Evolutionary conservation across 2,329 filamentous ascomycete species (phyloP).

Genomic region (Trichoderma sp.): DNA sequence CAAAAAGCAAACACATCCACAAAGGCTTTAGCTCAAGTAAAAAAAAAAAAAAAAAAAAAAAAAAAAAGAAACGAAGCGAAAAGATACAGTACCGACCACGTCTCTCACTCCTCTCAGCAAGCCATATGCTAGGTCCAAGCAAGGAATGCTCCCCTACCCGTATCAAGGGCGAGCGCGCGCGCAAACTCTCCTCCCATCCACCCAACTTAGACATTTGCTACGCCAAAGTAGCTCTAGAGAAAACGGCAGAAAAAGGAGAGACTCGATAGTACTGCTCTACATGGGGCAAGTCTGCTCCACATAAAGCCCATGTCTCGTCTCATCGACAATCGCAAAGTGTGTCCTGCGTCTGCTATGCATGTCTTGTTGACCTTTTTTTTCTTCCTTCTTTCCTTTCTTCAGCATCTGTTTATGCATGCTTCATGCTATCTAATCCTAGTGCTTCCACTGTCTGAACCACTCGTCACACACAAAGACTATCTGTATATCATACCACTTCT

Average conservation of each 20-base stretch:
- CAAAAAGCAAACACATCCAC: constrained; percentile 6
- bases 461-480: background rate
- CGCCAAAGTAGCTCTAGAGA: background rate
- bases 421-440: background rate
- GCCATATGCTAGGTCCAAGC: background rate
- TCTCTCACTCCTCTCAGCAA: background rate
- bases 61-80: background rate
- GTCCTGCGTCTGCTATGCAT: constrained; percentile 9
- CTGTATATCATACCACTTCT: constrained; percentile 15
- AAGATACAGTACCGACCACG: background rate
- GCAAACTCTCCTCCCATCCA: background rate
- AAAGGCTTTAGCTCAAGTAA: background rate
- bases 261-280: background rate
- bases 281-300: background rate
- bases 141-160: constrained; percentile 25
- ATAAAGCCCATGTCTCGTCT: background rate
- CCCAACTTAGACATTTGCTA: constrained; percentile 20
- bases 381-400: background rate
- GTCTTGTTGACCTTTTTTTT: background rate
- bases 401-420: constrained; percentile 3
- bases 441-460: background rate
- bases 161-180: constrained; percentile 20
- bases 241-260: background rate
- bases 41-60: too few species aligned
- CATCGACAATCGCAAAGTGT: background rate